Evolutionary conservation across 148 eudicot genomes (phyloP), one percentile per base, ranked within the genome.

Genomic region (Rhododendron mucronatum): DNA sequence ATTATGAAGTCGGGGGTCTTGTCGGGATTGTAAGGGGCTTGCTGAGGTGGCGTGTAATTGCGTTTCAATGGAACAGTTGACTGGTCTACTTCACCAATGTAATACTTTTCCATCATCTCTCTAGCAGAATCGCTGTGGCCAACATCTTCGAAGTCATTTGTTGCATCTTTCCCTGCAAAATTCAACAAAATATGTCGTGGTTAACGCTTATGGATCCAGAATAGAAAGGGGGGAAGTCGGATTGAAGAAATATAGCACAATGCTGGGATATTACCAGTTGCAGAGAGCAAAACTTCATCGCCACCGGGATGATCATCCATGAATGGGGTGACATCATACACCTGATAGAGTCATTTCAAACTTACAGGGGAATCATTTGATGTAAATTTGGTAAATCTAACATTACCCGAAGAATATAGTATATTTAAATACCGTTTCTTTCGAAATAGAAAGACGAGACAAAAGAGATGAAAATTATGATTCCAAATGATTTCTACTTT

Each of bases 301-400:
- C 98, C 98, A 88, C 98, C 98, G 33, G 98, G 99, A 87, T 96
- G 99, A 89, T 96, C 99, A 26, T 95, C 98, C 99, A 96, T 94
- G 89, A 96, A 96, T 23, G 93, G 92, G 51, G 95, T 95, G 67
- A 96, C 96, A 87, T 96, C 96, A 89, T 96, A 96, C 61, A 96
- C 99, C 99, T 96, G 94, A 73, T 74, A 79, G 23, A 44, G 26
- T 30, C 55, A 44, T 79, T 33, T 55, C 20, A 41, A 57, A 86
- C 69, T 71, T 51, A 80, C 37, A 81, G 77, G 11, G 5, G 59
- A 33, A 80, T 33, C 26, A 37, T 61, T 55, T 82, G 3, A 30
- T 7, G n/a, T 2, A 41, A 11, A 35, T 1, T 51, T 28, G 14
- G 14, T n/a, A 67, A 67, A 67, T 67, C 73, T 67, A 67, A 79